phyloP scores from a whole-genome alignment of 139 green algal species.

The Micractinium sp. region DNA sequence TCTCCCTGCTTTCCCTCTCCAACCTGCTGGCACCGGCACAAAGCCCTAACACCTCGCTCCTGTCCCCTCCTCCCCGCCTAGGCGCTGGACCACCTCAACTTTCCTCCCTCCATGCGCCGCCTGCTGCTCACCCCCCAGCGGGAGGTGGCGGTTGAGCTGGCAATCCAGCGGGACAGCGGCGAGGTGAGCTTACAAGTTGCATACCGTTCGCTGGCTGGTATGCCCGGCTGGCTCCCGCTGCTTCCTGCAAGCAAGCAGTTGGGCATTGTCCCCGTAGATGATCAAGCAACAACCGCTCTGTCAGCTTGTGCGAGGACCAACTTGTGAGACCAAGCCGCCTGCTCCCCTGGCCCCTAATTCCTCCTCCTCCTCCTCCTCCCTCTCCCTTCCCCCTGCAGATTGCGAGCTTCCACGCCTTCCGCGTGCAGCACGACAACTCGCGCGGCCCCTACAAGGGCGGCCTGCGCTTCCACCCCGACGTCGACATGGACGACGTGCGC shows the following conservation, averaged over 20 bases:
- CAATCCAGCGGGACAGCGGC: constrained; percentile 74
- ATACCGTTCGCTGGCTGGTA: too few relatives aligned
- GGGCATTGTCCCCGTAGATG: too few relatives aligned
- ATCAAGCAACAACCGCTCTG: too few relatives aligned
- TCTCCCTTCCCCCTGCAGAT: constrained; percentile 35
- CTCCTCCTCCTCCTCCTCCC: constrained; percentile 2
- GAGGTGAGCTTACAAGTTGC: constrained; percentile 61
- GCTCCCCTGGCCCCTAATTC: too few relatives aligned
- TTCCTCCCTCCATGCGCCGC: constrained; percentile 78
- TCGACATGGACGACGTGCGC: constrained; percentile 81
- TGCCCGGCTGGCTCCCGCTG: too few relatives aligned
- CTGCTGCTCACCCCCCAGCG: constrained; percentile 79
- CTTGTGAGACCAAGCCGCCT: too few relatives aligned
- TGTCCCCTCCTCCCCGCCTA: neutral
- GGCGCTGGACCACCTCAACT: constrained; percentile 56
- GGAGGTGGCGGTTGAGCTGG: constrained; percentile 84
- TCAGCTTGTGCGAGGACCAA: too few relatives aligned
- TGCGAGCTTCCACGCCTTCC: constrained; percentile 72
- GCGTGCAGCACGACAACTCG: constrained; percentile 92
- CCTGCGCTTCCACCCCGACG: constrained; percentile 77
- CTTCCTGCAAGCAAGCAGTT: too few relatives aligned
- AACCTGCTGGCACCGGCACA: too few relatives aligned
- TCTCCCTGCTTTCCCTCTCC: too few relatives aligned
- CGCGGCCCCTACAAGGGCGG: constrained; percentile 91
- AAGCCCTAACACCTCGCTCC: neutral